These are phyloP conservation scores for Neurospora pannonica DNA, from an alignment of 495 filamentous ascomycete genomes.

Conservation along the genomic window DNA sequence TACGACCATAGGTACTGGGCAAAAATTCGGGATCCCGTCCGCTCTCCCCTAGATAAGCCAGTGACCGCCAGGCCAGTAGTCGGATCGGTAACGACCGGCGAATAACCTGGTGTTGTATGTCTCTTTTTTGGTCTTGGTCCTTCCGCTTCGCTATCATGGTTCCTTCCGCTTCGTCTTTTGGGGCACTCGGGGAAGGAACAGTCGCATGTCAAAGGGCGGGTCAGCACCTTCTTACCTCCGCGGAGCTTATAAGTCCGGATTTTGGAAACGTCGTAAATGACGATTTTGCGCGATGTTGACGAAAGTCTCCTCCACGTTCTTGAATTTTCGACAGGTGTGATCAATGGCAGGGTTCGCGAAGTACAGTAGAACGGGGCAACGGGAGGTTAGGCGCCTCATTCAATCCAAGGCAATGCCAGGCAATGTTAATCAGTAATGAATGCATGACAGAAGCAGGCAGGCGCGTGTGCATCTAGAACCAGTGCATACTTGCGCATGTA, in stretches of 20 bases:
- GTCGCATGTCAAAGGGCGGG: background rate
- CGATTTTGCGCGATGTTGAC: background rate
- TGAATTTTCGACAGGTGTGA: no score
- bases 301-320: no score
- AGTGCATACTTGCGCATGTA: background rate
- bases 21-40: conserved; percentile 41
- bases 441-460: background rate
- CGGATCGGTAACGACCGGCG: background rate
- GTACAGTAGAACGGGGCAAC: background rate
- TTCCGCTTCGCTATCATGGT: no score
- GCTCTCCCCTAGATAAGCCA: conserved; percentile 38
- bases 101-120: background rate
- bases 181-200: background rate
- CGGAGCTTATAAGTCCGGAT: background rate
- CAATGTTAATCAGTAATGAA: background rate
- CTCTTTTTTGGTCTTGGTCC: no score
- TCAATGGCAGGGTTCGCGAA: background rate
- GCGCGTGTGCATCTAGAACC: background rate
- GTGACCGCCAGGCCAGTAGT: background rate
- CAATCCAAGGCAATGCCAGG: background rate
- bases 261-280: background rate
- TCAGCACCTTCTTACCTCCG: background rate
- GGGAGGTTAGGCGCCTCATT: background rate
- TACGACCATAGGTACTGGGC: background rate
- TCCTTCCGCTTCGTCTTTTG: background rate